phyloP scores from a whole-genome alignment of 2,329 filamentous ascomycete genomes.

The Zasmidium angulare region DNA sequence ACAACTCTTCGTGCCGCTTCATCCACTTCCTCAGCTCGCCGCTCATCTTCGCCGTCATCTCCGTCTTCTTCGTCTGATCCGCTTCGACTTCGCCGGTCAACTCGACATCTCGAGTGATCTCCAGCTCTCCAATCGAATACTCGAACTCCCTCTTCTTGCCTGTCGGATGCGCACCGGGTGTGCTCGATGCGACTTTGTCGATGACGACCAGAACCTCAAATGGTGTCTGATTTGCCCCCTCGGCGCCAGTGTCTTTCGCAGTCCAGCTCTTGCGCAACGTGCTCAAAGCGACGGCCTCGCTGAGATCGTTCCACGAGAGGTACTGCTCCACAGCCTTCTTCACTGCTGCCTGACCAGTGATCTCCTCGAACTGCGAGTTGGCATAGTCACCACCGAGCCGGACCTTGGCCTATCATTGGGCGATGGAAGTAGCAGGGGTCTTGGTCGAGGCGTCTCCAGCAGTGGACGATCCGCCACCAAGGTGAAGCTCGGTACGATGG shows the following conservation, averaged over 20 bases:
- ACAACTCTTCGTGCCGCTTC: slow-evolving; percentile 5
- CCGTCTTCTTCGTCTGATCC: neutral
- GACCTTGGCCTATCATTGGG: slow-evolving; percentile 14
- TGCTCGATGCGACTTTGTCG: slow-evolving; percentile 4
- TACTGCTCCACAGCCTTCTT: neutral
- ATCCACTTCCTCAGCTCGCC: slow-evolving; percentile 12
- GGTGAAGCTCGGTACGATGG: slow-evolving; percentile 7
- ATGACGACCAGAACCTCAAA: slow-evolving; percentile 2
- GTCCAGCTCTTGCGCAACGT: slow-evolving; percentile 11
- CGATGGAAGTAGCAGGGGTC: no score
- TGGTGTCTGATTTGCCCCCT: no score
- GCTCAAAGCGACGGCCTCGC: no score
- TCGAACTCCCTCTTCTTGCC: slow-evolving; percentile 1
- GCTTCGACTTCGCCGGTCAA: neutral
- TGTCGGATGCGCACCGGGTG: neutral
- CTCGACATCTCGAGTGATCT: slow-evolving; percentile 11
- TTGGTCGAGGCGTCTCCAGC: no score
- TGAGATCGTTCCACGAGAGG: no score
- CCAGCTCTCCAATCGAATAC: slow-evolving; percentile 19
- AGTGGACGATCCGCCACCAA: no score
- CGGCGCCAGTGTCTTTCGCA: neutral
- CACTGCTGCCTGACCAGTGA: slow-evolving; percentile 6
- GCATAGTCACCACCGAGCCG: slow-evolving; percentile 15
- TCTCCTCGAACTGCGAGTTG: slow-evolving; percentile 19
- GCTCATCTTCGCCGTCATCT: slow-evolving; percentile 1